phyloP scores from a whole-genome alignment of 371 early-diverging fungal genomes.

The Syncephalastrum racemosum region DNA sequence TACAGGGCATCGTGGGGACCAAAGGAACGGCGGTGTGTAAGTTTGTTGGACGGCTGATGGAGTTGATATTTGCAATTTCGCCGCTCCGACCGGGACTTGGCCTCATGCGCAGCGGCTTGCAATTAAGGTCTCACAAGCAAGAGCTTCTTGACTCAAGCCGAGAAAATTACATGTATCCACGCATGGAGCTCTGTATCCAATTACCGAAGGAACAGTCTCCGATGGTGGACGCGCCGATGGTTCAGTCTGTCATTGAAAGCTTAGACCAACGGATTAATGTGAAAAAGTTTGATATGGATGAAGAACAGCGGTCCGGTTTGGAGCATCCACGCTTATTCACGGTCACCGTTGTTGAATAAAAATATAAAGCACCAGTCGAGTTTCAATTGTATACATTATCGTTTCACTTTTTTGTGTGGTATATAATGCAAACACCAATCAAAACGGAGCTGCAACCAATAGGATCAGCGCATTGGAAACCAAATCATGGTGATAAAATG shows the following conservation, averaged over 20 bases:
- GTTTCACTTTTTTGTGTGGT: too few species aligned
- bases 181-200: constrained; percentile 12
- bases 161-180: constrained; percentile 15
- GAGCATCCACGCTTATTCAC: constrained; percentile 13
- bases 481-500: too few species aligned
- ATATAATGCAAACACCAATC: too few species aligned
- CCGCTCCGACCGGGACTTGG: constrained; percentile 42
- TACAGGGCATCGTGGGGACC: constrained; percentile 38
- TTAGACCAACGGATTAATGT: constrained; percentile 84
- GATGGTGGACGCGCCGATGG: constrained; percentile 16
- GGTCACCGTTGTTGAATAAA: constrained; percentile 8
- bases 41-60: constrained; percentile 47
- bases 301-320: constrained; percentile 12
- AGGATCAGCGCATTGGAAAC: too few species aligned
- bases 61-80: constrained; percentile 43
- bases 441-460: too few species aligned
- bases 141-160: not conserved
- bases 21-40: constrained; percentile 43
- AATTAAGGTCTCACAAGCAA: not conserved
- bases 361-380: constrained; percentile 5
- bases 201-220: constrained; percentile 10
- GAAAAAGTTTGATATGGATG: constrained; percentile 40
- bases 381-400: not conserved
- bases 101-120: constrained; percentile 27
- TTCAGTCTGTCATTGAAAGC: constrained; percentile 66